These are phyloP conservation scores for Zarea fungicola DNA, from an alignment of 2,329 filamentous ascomycete species.

Conservation along the genomic window DNA sequence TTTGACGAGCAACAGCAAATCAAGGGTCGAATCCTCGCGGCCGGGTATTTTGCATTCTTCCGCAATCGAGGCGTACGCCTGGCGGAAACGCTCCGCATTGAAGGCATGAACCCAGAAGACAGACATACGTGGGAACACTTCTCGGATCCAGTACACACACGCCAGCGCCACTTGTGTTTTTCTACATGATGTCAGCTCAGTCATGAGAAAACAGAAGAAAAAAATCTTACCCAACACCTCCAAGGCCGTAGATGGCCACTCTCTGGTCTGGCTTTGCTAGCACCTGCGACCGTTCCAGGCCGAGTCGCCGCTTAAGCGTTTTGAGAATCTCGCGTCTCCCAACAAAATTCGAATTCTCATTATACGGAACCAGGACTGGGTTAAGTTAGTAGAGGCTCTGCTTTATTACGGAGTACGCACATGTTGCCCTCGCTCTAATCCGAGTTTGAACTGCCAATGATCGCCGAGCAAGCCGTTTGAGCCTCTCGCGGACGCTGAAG, in stretches of 20 bases:
- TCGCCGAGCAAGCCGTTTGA: too few relatives aligned
- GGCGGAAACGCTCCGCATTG: conserved; percentile 24
- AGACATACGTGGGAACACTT: conserved; percentile 19
- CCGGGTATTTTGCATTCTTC: conserved; percentile 23
- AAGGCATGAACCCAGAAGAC: conserved; percentile 32
- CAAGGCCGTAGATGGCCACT: neutral
- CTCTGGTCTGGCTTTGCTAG: neutral
- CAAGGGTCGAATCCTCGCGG: conserved; percentile 16
- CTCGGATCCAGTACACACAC: conserved; percentile 22
- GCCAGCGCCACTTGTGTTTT: conserved; percentile 29
- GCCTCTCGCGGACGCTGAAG: too few relatives aligned
- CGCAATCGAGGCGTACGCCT: conserved; percentile 23
- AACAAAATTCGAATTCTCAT: too few relatives aligned
- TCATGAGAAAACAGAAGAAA: neutral
- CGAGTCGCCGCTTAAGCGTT: too few relatives aligned
- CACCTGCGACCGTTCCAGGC: neutral
- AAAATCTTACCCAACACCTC: neutral
- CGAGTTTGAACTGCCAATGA: too few relatives aligned
- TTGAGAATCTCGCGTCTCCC: too few relatives aligned
- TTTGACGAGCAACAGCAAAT: conserved; percentile 23
- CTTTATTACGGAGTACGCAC: too few relatives aligned
- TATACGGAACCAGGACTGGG: too few relatives aligned
- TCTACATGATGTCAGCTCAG: conserved; percentile 16
- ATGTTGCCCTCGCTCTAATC: neutral
- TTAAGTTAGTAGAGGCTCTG: too few relatives aligned